Percentiles rank a stretch among this genome's conserved stretches.
These are phyloP conservation scores for Prunus kanzakura DNA, from an alignment of 306 rosid species.

Conservation along the genomic window DNA sequence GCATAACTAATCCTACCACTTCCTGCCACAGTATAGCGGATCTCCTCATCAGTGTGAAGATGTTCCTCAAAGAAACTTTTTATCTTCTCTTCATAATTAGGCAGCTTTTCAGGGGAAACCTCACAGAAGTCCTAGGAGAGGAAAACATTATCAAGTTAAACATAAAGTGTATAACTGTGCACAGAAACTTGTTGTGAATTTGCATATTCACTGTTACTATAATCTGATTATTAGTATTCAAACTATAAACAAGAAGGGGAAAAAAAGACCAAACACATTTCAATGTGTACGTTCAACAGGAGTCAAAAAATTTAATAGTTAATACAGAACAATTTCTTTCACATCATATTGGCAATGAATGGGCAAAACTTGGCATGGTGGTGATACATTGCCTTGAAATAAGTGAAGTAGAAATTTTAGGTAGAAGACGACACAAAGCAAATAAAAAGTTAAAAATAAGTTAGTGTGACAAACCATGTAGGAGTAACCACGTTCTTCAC, in stretches of 20 bases:
- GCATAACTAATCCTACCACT: constrained; percentile 56
- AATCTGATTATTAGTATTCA: not conserved
- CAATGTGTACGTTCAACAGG: not conserved
- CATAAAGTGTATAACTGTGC: not conserved
- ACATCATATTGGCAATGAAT: not conserved
- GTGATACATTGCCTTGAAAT: not conserved
- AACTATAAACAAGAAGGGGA: not conserved
- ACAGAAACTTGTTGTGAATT: constrained; percentile 8
- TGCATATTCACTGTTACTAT: not conserved
- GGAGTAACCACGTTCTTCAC: constrained; percentile 84
- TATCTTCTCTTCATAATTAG: constrained; percentile 93
- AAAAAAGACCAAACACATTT: not conserved
- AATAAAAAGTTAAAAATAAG: not conserved
- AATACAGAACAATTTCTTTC: not conserved
- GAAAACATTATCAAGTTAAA: constrained; percentile 22
- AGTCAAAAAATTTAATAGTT: not conserved
- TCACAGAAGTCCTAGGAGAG: constrained; percentile 81
- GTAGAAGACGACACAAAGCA: not conserved
- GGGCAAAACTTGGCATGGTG: not conserved
- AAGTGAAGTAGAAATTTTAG: not conserved
- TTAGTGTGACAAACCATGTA: constrained; percentile 57
- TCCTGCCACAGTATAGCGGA: constrained; percentile 83
- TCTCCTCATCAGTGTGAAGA: constrained; percentile 97
- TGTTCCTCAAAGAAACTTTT: constrained; percentile 88
- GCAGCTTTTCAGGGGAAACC: constrained; percentile 87